Evolutionary conservation across 2,329 filamentous ascomycete species (phyloP).

Genomic region (Cryphonectria radicalis): DNA sequence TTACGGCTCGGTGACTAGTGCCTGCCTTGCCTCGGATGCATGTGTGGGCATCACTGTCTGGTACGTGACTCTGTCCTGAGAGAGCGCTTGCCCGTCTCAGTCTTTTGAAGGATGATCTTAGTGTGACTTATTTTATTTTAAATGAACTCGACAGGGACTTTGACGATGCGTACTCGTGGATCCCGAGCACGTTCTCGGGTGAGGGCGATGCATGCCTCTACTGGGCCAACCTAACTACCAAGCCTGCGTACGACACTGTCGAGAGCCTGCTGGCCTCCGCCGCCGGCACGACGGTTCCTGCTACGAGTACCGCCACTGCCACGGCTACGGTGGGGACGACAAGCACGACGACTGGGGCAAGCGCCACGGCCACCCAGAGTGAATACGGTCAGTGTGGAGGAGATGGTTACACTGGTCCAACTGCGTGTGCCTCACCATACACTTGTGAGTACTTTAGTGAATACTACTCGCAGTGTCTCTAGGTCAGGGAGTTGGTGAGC

Average conservation of each 20-base stretch:
- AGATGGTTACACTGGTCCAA: slow-evolving; percentile 34
- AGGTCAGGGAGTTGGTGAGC: neutral
- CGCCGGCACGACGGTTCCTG: slow-evolving; percentile 23
- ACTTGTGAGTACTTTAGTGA: slow-evolving; percentile 49
- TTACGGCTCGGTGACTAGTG: slow-evolving; percentile 45
- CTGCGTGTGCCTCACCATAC: slow-evolving; percentile 45
- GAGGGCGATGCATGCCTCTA: slow-evolving; percentile 45
- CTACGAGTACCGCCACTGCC: slow-evolving; percentile 4
- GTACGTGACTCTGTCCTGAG: slow-evolving; percentile 36
- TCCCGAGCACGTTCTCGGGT: slow-evolving; percentile 44
- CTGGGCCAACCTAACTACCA: slow-evolving; percentile 42
- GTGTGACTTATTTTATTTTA: neutral
- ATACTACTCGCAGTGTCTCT: slow-evolving; percentile 38
- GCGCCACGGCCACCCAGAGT: slow-evolving; percentile 11
- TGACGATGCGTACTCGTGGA: slow-evolving; percentile 47
- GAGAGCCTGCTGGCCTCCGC: slow-evolving; percentile 24
- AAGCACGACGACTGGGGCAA: slow-evolving; percentile 20
- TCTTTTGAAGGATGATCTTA: neutral
- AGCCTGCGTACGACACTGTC: slow-evolving; percentile 45
- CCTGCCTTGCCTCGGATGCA: slow-evolving; percentile 40
- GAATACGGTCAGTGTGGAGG: slow-evolving; percentile 30
- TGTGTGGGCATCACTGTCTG: slow-evolving; percentile 51
- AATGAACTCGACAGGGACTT: slow-evolving; percentile 30
- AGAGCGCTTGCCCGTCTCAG: too few relatives aligned
- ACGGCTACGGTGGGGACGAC: slow-evolving; percentile 10